Conservation (phyloP, 768 basidiomycete genomes). For the Collybia mongolica region DNA sequence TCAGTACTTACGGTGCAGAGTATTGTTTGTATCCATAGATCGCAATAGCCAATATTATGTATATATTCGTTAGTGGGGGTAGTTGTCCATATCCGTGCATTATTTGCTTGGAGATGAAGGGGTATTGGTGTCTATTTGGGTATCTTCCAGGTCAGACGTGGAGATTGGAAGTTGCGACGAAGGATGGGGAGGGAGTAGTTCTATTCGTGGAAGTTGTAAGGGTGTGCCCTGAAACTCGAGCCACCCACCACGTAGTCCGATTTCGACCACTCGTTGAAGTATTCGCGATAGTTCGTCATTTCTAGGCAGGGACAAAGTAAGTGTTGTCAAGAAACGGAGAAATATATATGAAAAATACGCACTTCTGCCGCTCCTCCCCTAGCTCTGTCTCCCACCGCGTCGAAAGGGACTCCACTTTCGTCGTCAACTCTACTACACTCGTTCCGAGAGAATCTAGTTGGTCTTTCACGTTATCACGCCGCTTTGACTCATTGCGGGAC, state of each 20-base stretch:
- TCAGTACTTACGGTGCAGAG: not conserved
- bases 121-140: constrained; percentile 7
- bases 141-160: constrained; percentile 8
- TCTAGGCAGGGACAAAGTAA: constrained; percentile 28
- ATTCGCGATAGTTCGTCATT: constrained; percentile 67
- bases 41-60: not conserved
- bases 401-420: constrained; percentile 38
- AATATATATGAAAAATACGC: constrained; percentile 19
- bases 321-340: not conserved
- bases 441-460: constrained; percentile 57
- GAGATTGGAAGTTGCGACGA: not conserved
- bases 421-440: constrained; percentile 44
- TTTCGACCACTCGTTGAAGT: constrained; percentile 65
- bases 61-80: not conserved
- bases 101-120: not conserved
- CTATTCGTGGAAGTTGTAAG: constrained; percentile 29
- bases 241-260: constrained; percentile 63
- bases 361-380: constrained; percentile 46
- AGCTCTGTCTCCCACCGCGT: constrained; percentile 42
- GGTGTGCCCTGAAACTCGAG: constrained; percentile 64
- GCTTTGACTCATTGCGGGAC: constrained; percentile 65
- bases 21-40: not conserved
- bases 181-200: not conserved
- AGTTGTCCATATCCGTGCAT: not conserved
- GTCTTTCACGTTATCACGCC: constrained; percentile 74